Evolutionary conservation across 768 basidiomycete species (phyloP), one percentile per base, ranked within the genome.

Genomic region (Thelephora aurantiotincta): DNA sequence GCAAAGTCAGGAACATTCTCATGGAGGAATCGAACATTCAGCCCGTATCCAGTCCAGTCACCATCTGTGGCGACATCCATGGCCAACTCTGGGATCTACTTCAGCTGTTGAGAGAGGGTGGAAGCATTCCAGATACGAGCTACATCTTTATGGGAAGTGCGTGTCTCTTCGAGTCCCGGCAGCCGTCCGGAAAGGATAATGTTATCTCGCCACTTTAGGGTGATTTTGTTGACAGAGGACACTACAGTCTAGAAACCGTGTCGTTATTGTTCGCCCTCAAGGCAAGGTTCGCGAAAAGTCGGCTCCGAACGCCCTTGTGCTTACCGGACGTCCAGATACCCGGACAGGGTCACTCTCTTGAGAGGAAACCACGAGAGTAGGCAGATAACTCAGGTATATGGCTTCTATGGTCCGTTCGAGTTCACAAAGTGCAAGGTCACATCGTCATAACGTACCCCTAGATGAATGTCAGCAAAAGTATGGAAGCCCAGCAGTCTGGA

Each of bases 391-490:
- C 94, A 98, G 57, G 94, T 92, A 2, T 97, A 97, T 50, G 94
- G 93, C n/a, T 97, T 96, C 63, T 97, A 96, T 59, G 92, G 92
- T 92, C 49, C 52, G 79, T 47, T 38, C 51, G 16, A 36, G 23
- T 16, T 4, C 36, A 26, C 36, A 14, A 23, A 9, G 44, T 22
- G 16, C n/a, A 6, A 11, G 11, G 42, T 5, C 46, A n/a, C 35
- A 19, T 46, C 22, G 35, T 26, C 30, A 11, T 12, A n/a, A 45
- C 18, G 14, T 11, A 47, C 23, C 3, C 45, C 35, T 52, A 88
- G 93, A 96, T 60, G 94, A 98, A 65, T 97, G 94, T 57, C 92
- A 96, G 64, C 90, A 91, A 64, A 98, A 97, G 63, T 98, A 97
- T 62, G 94, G 94, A 35, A 90, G 82, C 51, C 80, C 94, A 5